phyloP scores from a whole-genome alignment of 352 stramenopile genomes.

The Pythium dissotocum region DNA sequence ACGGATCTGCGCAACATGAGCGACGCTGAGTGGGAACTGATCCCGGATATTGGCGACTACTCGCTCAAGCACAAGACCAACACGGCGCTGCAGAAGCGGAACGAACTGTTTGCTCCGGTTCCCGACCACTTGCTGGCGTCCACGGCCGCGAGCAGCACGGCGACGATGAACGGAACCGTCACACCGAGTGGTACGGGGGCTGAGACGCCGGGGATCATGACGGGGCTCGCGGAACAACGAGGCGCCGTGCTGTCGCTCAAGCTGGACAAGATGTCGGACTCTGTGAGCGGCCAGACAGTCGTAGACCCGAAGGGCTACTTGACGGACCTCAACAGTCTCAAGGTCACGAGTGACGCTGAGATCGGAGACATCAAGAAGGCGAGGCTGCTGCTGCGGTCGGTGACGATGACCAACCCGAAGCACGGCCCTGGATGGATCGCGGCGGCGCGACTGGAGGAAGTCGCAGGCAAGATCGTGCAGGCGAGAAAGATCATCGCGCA shows the following conservation, averaged over 20 bases:
- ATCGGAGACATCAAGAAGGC: constrained; percentile 99
- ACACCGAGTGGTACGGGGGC: constrained; percentile 43
- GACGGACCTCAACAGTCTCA: constrained; percentile 95
- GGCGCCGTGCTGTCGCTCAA: constrained; percentile 94
- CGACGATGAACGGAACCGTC: constrained; percentile 48
- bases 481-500: constrained; percentile 98
- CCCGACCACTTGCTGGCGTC: constrained; percentile 92
- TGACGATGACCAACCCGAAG: constrained; percentile 98
- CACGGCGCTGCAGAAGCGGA: constrained; percentile 89
- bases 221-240: constrained; percentile 89
- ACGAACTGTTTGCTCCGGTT: constrained; percentile 95
- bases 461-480: constrained; percentile 94
- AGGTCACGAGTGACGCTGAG: constrained; percentile 92
- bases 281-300: constrained; percentile 94
- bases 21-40: constrained; percentile 94
- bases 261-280: constrained; percentile 97
- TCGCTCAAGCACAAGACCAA: constrained; percentile 91
- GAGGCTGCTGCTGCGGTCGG: constrained; percentile 93
- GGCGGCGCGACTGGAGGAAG: constrained; percentile 97
- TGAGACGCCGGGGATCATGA: constrained; percentile 64
- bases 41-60: constrained; percentile 97
- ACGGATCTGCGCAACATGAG: constrained; percentile 89
- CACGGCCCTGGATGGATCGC: constrained; percentile 99
- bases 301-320: constrained; percentile 98
- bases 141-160: constrained; percentile 29